phyloP scores from a whole-genome alignment of 495 filamentous ascomycete genomes.

The Penicillium lividum region DNA sequence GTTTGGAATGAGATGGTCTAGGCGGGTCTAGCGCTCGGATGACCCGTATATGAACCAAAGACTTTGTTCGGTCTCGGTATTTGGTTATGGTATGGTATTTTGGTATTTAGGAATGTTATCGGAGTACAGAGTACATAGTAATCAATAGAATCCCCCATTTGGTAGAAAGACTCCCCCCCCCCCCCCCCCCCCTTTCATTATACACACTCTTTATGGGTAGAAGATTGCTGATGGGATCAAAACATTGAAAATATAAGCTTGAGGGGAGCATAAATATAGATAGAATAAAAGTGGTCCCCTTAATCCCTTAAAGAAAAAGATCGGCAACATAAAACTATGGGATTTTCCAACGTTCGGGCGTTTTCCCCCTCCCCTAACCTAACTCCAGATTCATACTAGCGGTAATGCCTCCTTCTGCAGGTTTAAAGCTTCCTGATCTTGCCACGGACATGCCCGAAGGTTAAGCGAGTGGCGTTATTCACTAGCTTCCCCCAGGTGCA shows the following conservation, averaged over 20 bases:
- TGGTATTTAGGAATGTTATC: no score
- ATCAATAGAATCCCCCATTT: no score
- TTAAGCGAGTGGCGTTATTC: constrained; percentile 35
- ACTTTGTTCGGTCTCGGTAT: no score
- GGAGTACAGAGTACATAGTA: no score
- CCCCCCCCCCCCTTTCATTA: no score
- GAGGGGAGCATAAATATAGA: neutral
- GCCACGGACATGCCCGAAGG: constrained; percentile 32
- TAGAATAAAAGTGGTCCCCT: constrained; percentile 1
- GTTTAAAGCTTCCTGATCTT: constrained; percentile 1
- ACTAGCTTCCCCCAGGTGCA: constrained; percentile 15
- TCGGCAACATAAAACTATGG: neutral
- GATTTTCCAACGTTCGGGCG: neutral
- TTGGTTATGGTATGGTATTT: no score
- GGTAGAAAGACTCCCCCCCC: no score
- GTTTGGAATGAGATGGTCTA: neutral
- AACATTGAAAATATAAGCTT: no score
- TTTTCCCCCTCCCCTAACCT: neutral
- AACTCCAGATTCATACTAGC: neutral
- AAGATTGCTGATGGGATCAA: no score
- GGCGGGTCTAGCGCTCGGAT: neutral
- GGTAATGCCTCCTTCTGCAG: neutral
- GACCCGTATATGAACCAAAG: no score
- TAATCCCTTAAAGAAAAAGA: neutral
- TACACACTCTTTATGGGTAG: no score